Conservation (phyloP, 257 asterid species). For the Forsythia suspensa region DNA sequence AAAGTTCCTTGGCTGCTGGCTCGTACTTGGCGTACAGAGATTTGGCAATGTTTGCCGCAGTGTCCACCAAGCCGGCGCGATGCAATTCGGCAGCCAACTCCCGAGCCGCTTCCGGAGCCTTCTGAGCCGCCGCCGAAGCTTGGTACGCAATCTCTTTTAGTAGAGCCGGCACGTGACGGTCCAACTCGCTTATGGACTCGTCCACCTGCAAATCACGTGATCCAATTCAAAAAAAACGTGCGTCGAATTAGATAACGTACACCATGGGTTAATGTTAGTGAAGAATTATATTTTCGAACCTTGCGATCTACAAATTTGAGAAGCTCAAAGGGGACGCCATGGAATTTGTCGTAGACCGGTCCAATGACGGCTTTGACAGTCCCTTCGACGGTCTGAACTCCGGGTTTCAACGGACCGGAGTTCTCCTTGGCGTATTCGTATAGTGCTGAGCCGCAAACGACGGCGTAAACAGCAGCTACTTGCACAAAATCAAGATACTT, state of each 20-base stretch:
- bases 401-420: slow-evolving; percentile 73
- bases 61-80: slow-evolving; percentile 47
- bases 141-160: slow-evolving; percentile 41
- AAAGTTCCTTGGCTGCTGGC: slow-evolving; percentile 48
- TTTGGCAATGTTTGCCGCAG: slow-evolving; percentile 37
- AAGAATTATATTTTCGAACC: slow-evolving; percentile 34
- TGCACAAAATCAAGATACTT: slow-evolving; percentile 71
- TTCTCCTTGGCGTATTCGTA: slow-evolving; percentile 73
- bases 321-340: slow-evolving; percentile 50
- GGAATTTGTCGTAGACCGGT: slow-evolving; percentile 67
- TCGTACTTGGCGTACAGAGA: slow-evolving; percentile 40
- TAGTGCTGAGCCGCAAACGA: slow-evolving; percentile 54
- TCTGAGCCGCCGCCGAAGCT: slow-evolving; percentile 44
- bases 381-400: slow-evolving; percentile 70
- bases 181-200: slow-evolving; percentile 44
- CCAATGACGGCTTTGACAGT: slow-evolving; percentile 63
- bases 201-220: slow-evolving; percentile 51
- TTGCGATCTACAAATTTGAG: slow-evolving; percentile 71
- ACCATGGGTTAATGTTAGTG: not conserved
- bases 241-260: not conserved
- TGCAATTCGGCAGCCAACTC: slow-evolving; percentile 59
- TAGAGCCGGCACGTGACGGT: slow-evolving; percentile 50
- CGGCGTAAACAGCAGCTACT: slow-evolving; percentile 45
- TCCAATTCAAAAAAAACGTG: not conserved
- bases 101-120: slow-evolving; percentile 50